Conservation (phyloP, 2,329 filamentous ascomycete species). For the Aureobasidium lini region DNA sequence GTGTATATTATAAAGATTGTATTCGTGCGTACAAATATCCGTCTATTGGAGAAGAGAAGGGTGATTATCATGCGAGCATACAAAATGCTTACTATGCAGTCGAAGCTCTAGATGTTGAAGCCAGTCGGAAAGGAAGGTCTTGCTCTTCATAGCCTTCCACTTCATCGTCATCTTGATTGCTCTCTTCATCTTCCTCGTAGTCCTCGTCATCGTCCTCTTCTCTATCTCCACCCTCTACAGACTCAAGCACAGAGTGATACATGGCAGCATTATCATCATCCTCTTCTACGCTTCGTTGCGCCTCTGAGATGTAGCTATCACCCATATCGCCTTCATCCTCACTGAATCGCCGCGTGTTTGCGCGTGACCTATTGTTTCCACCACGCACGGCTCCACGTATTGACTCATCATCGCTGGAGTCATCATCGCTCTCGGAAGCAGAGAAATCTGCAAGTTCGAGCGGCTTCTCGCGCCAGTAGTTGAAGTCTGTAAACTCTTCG, state of each 20-base stretch:
- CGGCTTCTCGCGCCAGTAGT: conserved; percentile 84
- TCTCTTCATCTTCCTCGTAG: conserved; percentile 18
- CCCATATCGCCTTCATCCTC: conserved; percentile 17
- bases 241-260: conserved; percentile 43
- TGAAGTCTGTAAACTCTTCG: conserved; percentile 95
- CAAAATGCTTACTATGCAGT: background rate
- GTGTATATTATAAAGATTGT: too few relatives aligned
- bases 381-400: background rate
- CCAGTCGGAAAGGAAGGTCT: background rate
- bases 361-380: background rate
- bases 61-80: too few relatives aligned
- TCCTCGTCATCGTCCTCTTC: conserved; percentile 20
- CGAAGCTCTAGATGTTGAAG: background rate
- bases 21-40: too few relatives aligned
- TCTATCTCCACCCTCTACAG: conserved; percentile 38
- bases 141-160: background rate
- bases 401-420: conserved; percentile 24
- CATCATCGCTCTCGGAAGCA: conserved; percentile 62
- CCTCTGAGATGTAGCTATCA: conserved; percentile 21
- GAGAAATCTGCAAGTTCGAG: conserved; percentile 84
- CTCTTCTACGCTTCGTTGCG: conserved; percentile 33
- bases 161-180: conserved; percentile 14
- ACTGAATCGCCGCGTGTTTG: conserved; percentile 10
- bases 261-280: conserved; percentile 33
- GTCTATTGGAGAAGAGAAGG: background rate